A percentile compares a stretch with the other conserved stretches of the same genome.
phyloP scores from a whole-genome alignment of 2,329 filamentous ascomycete genomes.

The Exophiala spinifera region DNA sequence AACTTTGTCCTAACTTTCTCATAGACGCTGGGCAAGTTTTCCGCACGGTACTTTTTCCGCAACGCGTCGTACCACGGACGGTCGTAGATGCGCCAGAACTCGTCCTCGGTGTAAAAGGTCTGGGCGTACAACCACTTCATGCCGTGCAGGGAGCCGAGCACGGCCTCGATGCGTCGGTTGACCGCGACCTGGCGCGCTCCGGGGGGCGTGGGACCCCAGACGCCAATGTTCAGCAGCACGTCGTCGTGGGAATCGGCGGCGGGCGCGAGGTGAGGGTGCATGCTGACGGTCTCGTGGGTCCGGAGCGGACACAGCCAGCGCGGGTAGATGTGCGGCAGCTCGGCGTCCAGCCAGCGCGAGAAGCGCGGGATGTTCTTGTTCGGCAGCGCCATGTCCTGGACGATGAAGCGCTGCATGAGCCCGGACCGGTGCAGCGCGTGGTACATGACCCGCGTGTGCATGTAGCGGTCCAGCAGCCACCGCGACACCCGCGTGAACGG shows the following conservation, averaged over 20 bases:
- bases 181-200: conserved; percentile 59
- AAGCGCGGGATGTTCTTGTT: conserved; percentile 52
- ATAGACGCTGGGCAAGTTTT: conserved; percentile 36
- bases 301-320: conserved; percentile 58
- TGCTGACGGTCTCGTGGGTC: conserved; percentile 10
- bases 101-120: conserved; percentile 69
- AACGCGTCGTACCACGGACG: conserved; percentile 38
- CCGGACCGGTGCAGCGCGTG: conserved; percentile 60
- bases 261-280: conserved; percentile 18
- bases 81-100: conserved; percentile 46
- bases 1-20: conserved; percentile 35
- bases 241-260: conserved; percentile 2
- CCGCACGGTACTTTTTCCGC: conserved; percentile 40
- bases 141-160: conserved; percentile 66
- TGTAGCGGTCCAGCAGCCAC: conserved; percentile 58
- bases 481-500: conserved; percentile 61
- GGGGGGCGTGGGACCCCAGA: conserved; percentile 75
- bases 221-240: conserved; percentile 55
- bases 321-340: conserved; percentile 48
- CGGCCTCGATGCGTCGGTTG: conserved; percentile 69
- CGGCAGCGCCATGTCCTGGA: conserved; percentile 63
- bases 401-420: conserved; percentile 54
- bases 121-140: conserved; percentile 88
- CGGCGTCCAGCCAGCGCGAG: conserved; percentile 49
- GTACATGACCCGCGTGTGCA: conserved; percentile 62